Evolutionary conservation across 192 early-diverging fungal genomes (phyloP), one percentile per base, ranked within the genome.

Genomic region (Linnemannia exigua): DNA sequence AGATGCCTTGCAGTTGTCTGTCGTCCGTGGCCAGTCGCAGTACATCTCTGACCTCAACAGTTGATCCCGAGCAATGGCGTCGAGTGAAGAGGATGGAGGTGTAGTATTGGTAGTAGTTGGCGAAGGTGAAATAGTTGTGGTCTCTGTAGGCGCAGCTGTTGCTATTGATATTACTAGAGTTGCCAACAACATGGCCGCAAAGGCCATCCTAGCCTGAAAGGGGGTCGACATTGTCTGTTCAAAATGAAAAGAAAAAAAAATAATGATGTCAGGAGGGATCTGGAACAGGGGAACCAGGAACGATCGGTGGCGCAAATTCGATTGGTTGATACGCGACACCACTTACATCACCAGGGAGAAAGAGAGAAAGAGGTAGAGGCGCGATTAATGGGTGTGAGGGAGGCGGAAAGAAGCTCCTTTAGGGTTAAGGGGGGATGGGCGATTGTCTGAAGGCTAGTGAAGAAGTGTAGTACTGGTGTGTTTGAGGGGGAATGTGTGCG

Each of bases 11-110:
- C 84, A 86, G 51, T 80, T 36, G 46, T 69, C 19, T 11, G 72
- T 46, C 9, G 38, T 31, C 31, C 74, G 46, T 11, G 84, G 79
- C 84, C 84, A 86, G 19, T 86, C 78, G 70, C 84, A 86, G 28
- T n/a, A 63, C 58, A 63, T 31, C 25, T 63, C 58, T 1, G 28
- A 31, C 12, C 11, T 6, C 1, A 12, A 31, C 25, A 63, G 58
- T 4, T 63, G 25, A 8, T n/a, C n/a, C 2, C 31, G 25, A 31
- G 28, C 58, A 31, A 12, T 22, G 4, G 58, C 28, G 25, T 33
- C 22, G 25, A 63, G 28, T 9, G 58, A 15, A 31, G 28, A 22
- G 25, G 58, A 12, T 28, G 17, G 4, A 8, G 52, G 7, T 54
- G 52, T 54, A 25, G n/a, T 25, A 25, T 20, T 11, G 8, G 52